These are phyloP conservation scores for Alternaria sp. DNA, from an alignment of 2,329 filamentous ascomycete species.

Conservation along the genomic window DNA sequence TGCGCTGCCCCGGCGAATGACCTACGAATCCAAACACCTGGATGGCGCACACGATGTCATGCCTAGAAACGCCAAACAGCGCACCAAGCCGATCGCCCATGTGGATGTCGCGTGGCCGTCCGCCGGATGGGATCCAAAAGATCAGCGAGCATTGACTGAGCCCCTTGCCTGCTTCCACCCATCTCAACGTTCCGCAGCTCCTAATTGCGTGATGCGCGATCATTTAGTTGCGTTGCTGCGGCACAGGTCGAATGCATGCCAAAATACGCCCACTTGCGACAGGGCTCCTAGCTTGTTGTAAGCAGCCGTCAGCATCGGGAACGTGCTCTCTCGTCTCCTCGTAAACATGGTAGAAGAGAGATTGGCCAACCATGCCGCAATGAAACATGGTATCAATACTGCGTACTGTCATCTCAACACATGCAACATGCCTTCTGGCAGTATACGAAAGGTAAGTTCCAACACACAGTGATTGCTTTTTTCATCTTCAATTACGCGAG, in stretches of 20 bases:
- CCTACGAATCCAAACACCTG: conserved; percentile 6
- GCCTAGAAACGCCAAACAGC: conserved; percentile 6
- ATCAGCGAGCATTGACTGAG: conserved; percentile 2
- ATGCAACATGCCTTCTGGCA: background rate
- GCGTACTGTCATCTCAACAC: conserved; percentile 10
- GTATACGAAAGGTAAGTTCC: background rate
- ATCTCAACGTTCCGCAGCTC: background rate
- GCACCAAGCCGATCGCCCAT: conserved; percentile 18
- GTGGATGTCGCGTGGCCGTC: conserved; percentile 22
- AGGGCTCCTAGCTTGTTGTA: background rate
- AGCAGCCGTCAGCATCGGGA: conserved; percentile 2
- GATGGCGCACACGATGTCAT: conserved; percentile 5
- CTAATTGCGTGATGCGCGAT: conserved; percentile 17
- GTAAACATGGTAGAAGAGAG: background rate
- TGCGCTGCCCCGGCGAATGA: background rate
- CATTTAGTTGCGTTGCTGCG: conserved; percentile 14
- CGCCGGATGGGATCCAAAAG: background rate
- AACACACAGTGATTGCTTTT: background rate
- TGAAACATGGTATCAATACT: conserved; percentile 9
- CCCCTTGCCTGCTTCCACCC: background rate
- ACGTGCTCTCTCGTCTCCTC: conserved; percentile 1
- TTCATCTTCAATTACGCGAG: background rate
- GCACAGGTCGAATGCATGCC: conserved; percentile 6
- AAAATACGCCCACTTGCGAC: conserved; percentile 3
- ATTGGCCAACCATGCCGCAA: conserved; percentile 19